Evolutionary conservation across 306 rosid species (phyloP).

Genomic region (Ziziphus jujuba): DNA sequence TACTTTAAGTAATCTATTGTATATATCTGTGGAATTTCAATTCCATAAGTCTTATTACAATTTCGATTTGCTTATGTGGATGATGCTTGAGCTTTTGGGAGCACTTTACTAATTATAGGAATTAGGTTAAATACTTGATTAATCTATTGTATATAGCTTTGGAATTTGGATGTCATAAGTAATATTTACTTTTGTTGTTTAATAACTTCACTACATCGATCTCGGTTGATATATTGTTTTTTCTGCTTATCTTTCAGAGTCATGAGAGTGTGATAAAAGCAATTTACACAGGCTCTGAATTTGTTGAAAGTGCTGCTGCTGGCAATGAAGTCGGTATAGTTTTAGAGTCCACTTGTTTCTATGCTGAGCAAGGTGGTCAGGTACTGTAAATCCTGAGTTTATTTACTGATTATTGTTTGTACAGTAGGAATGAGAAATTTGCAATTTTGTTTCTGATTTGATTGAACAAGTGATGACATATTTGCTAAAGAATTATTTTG

Average conservation of each 20-base stretch:
- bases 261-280: conserved; percentile 79
- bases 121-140: no score
- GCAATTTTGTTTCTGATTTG: neutral
- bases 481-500: neutral
- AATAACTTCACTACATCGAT: neutral
- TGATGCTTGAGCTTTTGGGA: no score
- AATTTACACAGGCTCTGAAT: conserved; percentile 81
- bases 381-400: conserved; percentile 37
- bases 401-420: neutral
- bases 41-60: no score
- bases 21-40: no score
- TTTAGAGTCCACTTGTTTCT: conserved; percentile 91
- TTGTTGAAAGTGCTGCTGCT: conserved; percentile 51
- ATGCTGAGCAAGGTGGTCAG: conserved; percentile 99
- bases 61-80: no score
- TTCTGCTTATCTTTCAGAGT: conserved; percentile 45
- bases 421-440: neutral
- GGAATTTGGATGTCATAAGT: no score
- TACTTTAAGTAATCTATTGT: no score
- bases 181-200: no score
- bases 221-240: conserved; percentile 16
- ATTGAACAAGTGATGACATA: neutral
- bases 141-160: no score
- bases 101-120: no score
- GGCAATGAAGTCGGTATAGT: conserved; percentile 71